Conservation (phyloP, 495 filamentous ascomycete species). For the Xylaria flabelliformis region DNA sequence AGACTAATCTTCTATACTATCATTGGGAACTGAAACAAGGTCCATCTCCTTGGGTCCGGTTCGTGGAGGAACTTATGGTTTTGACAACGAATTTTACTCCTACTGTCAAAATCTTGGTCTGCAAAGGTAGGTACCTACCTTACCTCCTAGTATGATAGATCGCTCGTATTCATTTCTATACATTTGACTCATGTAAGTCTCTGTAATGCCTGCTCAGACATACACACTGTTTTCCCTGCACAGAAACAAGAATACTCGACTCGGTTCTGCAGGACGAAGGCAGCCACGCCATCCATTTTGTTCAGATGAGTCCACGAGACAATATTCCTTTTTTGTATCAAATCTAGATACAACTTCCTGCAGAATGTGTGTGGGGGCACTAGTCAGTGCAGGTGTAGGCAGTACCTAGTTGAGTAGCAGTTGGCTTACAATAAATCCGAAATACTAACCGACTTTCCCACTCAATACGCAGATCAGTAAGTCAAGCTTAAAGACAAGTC, state of each 20-base stretch:
- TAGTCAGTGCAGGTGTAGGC: neutral
- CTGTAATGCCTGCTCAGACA: neutral
- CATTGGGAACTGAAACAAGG: slow-evolving; percentile 1
- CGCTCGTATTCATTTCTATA: neutral
- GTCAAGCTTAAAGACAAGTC: neutral
- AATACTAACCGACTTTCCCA: neutral
- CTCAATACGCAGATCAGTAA: neutral
- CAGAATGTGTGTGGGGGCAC: slow-evolving; percentile 8
- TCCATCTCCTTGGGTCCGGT: slow-evolving; percentile 1
- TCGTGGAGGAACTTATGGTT: neutral
- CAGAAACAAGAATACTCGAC: neutral
- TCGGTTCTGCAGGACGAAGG: neutral
- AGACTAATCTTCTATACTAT: neutral
- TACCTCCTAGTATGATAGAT: too few species aligned
- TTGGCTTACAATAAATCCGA: slow-evolving; percentile 2
- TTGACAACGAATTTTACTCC: neutral
- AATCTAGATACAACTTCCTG: neutral
- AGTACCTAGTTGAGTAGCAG: neutral
- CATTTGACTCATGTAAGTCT: neutral
- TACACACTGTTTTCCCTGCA: neutral
- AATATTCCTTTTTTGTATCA: slow-evolving; percentile 12
- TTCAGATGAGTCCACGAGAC: slow-evolving; percentile 15
- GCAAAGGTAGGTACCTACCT: too few species aligned
- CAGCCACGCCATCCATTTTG: neutral
- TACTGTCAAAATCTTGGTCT: neutral